phyloP scores from a whole-genome alignment of 345 rosid genomes.

The Camelina hispida region DNA sequence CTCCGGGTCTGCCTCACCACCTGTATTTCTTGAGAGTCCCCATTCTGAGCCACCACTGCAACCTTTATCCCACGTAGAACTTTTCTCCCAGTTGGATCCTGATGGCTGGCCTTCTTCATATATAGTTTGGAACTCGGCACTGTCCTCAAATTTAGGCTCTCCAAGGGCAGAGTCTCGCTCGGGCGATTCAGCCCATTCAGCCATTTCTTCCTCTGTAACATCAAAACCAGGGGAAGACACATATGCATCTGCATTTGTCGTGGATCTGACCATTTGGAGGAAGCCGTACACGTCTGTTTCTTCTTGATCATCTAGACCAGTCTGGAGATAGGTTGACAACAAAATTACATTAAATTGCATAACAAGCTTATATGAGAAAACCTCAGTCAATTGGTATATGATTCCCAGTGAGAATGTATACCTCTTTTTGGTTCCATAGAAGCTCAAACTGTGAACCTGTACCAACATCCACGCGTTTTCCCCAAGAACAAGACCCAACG shows the following conservation, averaged over 20 bases:
- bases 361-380: slow-evolving; percentile 12
- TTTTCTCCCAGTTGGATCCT: slow-evolving; percentile 54
- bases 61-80: slow-evolving; percentile 37
- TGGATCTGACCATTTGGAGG: slow-evolving; percentile 72
- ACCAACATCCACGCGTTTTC: slow-evolving; percentile 87
- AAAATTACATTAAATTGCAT: slow-evolving; percentile 31
- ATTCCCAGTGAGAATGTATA: slow-evolving; percentile 26
- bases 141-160: slow-evolving; percentile 71
- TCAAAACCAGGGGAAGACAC: slow-evolving; percentile 82
- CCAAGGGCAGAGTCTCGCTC: slow-evolving; percentile 59
- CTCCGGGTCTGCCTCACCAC: slow-evolving; percentile 32
- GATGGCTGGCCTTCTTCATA: slow-evolving; percentile 46
- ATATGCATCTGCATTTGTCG: slow-evolving; percentile 42
- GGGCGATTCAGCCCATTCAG: slow-evolving; percentile 77
- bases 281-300: slow-evolving; percentile 69
- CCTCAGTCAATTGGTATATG: slow-evolving; percentile 11
- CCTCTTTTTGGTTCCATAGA: slow-evolving; percentile 71
- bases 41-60: slow-evolving; percentile 45
- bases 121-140: slow-evolving; percentile 47
- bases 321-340: slow-evolving; percentile 52
- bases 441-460: slow-evolving; percentile 91
- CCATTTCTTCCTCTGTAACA: slow-evolving; percentile 56
- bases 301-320: slow-evolving; percentile 48
- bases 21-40: slow-evolving; percentile 38
- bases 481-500: slow-evolving; percentile 97